Evolutionary conservation across 225 moss, liverwort and hornwort species (phyloP), one percentile per base, ranked within the genome.

Genomic region (Polytrichum formosum): DNA sequence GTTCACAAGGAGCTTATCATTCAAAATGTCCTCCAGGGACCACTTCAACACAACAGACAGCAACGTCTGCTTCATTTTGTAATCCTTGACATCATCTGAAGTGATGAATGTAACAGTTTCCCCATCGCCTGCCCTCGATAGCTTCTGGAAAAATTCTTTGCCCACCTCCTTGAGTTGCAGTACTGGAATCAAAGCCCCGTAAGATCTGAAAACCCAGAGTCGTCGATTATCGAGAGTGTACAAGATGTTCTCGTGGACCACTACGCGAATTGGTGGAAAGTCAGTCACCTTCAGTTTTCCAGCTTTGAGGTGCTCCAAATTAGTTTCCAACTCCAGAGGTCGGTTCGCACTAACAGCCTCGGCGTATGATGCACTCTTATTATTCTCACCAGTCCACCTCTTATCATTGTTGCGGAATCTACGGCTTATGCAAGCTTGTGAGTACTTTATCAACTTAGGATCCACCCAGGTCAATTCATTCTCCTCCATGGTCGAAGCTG

Each of bases 161-260:
- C 69, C 73, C 2, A 69, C 64, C 6, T 63, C 25, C 23, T 21
- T 18, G 20, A 28, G 2, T 5, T 29, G 29, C 63, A 29, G 37
- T 27, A 56, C 78, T 54, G 78, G 73, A 56, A 78, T 74, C 18
- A 0, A 10, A 18, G 46, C 73, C 61, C 70, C 78, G 35, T 58
- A 74, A 20, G 60, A 37, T 58, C 56, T 73, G 46, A 78, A 78
- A 25, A 78, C 70, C 78, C 78, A 78, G 2, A 78, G 66, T 25
- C 78, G 73, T 28, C 78, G 53, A 27, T 78, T 78, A 74, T 78
- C 78, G 56, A 78, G 73, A 66, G 64, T 65, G 31, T 78, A 78
- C 63, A 20, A 71, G 46, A 7, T 7, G 4, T 71, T 19, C 17
- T 16, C 37, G 20, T 71, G 71, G 5, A 5, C n/a, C 6, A 71